A percentile compares a stretch with the other conserved stretches of the same genome.
Conservation (phyloP, 768 basidiomycete genomes). For the Trametopsis cervina region DNA sequence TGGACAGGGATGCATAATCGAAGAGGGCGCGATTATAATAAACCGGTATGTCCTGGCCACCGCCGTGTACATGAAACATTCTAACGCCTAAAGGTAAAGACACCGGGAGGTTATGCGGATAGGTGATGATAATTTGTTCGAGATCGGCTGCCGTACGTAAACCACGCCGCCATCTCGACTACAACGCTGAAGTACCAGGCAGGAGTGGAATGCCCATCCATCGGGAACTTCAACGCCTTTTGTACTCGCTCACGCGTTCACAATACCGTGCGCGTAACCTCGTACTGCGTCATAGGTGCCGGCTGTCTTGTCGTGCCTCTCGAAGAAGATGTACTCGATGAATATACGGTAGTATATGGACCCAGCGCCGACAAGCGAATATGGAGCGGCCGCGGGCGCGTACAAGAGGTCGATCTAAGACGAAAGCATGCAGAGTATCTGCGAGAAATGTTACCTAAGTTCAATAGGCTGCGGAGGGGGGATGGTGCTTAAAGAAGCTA, state of each 20-base stretch:
- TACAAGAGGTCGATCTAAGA: conserved; percentile 78
- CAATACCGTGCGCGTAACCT: conserved; percentile 71
- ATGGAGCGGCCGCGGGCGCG: conserved; percentile 82
- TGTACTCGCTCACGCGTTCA: conserved; percentile 80
- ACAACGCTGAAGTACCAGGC: neutral
- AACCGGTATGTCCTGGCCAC: conserved; percentile 49
- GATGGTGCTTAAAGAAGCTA: conserved; percentile 17
- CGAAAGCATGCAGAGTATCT: conserved; percentile 90
- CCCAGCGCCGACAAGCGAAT: conserved; percentile 61
- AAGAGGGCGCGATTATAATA: conserved; percentile 85
- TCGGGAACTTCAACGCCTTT: conserved; percentile 84
- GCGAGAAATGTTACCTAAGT: conserved; percentile 86
- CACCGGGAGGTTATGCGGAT: conserved; percentile 86
- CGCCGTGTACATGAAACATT: neutral
- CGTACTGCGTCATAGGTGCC: conserved; percentile 79
- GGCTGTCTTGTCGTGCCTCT: conserved; percentile 73
- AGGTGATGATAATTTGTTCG: conserved; percentile 90
- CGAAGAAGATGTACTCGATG: conserved; percentile 71
- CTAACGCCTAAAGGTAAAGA: conserved; percentile 25
- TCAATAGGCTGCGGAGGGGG: conserved; percentile 51
- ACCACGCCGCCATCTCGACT: neutral
- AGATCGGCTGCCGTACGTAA: conserved; percentile 84
- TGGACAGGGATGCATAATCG: conserved; percentile 83
- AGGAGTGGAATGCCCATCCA: conserved; percentile 83
- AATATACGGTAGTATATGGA: conserved; percentile 83